Base-by-base conservation (phyloP, 2,329 filamentous ascomycete species). In the Hortaea werneckii region DNA sequence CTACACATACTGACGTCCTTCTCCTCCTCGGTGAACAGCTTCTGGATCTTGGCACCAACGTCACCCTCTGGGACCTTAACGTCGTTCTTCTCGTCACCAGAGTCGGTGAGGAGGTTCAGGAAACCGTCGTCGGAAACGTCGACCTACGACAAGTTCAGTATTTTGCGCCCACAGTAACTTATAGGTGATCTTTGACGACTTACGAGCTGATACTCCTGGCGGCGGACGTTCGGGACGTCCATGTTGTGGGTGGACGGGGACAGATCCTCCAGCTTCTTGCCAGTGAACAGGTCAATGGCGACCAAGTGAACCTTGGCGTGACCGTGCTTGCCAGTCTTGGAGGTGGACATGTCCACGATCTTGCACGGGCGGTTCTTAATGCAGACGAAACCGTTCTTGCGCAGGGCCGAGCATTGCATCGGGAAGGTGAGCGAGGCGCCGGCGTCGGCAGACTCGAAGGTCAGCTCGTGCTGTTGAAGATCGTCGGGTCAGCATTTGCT, bases 261-360 rank as follows among this genome's bases (percentile, higher is more conserved):
- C 54, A 98, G 82, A 77, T 98, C 94, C 79, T 98, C 92, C 59
- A 95, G 80, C 83, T 98, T 98, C 87, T 95, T 98, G 81, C 79
- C 79, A 58, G 89, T 98, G 84, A 98, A 98, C 78, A 98, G 96
- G 72, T 98, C 92, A 71, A 94, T 82, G 68, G 88, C 92, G 66
- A 95, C 85, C 64, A 98, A 77, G 77, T 98, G 90, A 71, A 98
- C 92, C 84, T 98, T 98, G 76, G 92, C 92, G 86, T 98, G 94
- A 73, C 92, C 92, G 85, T 98, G 92, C 87, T 98, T 98, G 76
- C 92, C 92, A 61, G 92, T 98, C 89, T 98, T 98, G 73, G 92
- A 98, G 78, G 92, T 98, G 62, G 88, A 95, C 94, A 98, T 98
- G 69, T 98, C 92, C 73, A 96, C 87, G 65, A 98, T 98, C 86